A percentile compares a stretch with the other conserved stretches of the same genome.
These are phyloP conservation scores for Lactifluus volemus DNA, from an alignment of 768 basidiomycete genomes.

Conservation along the genomic window DNA sequence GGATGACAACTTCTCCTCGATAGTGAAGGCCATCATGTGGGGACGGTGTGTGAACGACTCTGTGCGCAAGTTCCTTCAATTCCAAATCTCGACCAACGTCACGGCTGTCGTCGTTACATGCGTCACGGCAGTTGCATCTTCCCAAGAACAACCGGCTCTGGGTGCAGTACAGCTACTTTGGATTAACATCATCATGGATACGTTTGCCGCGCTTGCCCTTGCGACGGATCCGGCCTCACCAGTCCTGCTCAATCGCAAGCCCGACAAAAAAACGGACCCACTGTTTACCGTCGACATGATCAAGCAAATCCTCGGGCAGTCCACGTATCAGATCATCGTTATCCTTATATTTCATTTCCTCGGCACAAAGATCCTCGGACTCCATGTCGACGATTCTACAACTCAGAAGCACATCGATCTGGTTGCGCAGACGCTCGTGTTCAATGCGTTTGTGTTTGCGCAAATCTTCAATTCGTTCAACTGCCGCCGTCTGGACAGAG, in stretches of 20 bases:
- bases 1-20: slow-evolving; percentile 95
- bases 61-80: slow-evolving; percentile 95
- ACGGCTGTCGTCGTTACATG: slow-evolving; percentile 94
- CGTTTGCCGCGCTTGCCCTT: slow-evolving; percentile 94
- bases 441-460: slow-evolving; percentile 97
- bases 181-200: slow-evolving; percentile 99
- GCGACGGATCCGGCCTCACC: slow-evolving; percentile 93
- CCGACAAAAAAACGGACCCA: slow-evolving; percentile 82
- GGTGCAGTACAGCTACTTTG: slow-evolving; percentile 95
- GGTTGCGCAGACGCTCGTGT: slow-evolving; percentile 77
- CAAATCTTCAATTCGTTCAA: slow-evolving; percentile 97
- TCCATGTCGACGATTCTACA: slow-evolving; percentile 28
- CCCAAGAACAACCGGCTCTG: slow-evolving; percentile 71
- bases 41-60: slow-evolving; percentile 98
- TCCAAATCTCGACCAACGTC: slow-evolving; percentile 90
- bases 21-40: slow-evolving; percentile 98
- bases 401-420: slow-evolving; percentile 31
- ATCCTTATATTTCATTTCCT: slow-evolving; percentile 87
- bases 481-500: slow-evolving; percentile 75
- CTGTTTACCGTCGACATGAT: slow-evolving; percentile 92
- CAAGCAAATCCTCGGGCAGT: slow-evolving; percentile 91
- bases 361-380: slow-evolving; percentile 62
- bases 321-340: slow-evolving; percentile 73
- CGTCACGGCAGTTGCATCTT: slow-evolving; percentile 77
- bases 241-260: slow-evolving; percentile 74